Evolutionary conservation across 345 rosid species (phyloP).

Genomic region (Brassica carinata): DNA sequence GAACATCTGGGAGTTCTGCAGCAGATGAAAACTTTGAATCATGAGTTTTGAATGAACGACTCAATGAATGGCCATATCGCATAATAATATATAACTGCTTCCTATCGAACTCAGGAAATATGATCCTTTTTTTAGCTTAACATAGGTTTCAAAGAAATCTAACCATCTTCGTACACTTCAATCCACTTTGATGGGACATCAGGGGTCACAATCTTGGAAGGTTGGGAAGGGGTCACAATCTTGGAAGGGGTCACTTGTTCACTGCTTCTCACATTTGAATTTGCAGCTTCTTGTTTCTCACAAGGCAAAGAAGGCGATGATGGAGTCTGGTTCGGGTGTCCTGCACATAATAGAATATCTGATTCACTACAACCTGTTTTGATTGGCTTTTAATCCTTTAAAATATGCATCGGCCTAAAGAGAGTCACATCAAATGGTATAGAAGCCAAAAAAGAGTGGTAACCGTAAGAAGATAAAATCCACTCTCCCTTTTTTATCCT

Average conservation of each 20-base stretch:
- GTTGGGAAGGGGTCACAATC: conserved; percentile 14
- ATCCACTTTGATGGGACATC: conserved; percentile 33
- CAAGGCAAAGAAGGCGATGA: conserved; percentile 9
- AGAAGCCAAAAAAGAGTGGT: conserved; percentile 1
- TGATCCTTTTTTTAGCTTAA: conserved; percentile 3
- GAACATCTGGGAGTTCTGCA: conserved; percentile 26
- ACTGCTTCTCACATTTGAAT: conserved; percentile 16
- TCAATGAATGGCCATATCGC: conserved; percentile 2
- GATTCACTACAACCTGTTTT: conserved; percentile 3
- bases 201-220: conserved; percentile 29
- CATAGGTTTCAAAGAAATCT: conserved; percentile 7
- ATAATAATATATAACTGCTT: not conserved
- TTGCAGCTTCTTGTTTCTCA: conserved; percentile 28
- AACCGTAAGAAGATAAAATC: not conserved
- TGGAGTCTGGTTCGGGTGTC: not conserved
- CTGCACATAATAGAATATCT: conserved; percentile 16
- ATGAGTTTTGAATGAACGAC: conserved; percentile 23
- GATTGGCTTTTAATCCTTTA: not conserved
- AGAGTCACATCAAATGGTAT: not conserved
- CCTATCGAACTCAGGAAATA: conserved; percentile 3
- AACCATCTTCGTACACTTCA: conserved; percentile 33
- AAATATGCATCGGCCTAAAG: not conserved
- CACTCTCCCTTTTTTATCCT: not conserved
- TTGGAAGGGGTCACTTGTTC: conserved; percentile 9
- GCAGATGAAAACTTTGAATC: not conserved